Base-by-base conservation (phyloP, 1,284 basidiomycete genomes). In the Austroboletus olivaceoglutinosus region DNA sequence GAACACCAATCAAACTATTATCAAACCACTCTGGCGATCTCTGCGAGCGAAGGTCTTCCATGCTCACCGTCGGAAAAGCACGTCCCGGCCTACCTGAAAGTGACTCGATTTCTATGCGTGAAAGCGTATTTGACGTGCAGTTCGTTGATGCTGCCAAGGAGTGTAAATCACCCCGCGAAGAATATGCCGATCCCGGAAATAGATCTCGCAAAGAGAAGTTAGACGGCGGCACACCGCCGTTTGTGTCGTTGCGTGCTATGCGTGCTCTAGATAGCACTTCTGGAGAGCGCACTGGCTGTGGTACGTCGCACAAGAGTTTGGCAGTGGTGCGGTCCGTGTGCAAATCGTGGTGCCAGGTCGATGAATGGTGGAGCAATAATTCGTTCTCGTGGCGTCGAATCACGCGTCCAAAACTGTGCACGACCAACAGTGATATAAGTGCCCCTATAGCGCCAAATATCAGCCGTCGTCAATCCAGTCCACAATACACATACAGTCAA, bases 351-450 rank as follows among this genome's bases (percentile, higher is more conserved):
- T 73, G 67, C 69, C 76, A 81, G 15, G 73, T 68, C 6, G 70
- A 66, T 4, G 80, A 76, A 52, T 78, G 73, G 50, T 78, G 77
- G 15, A 85, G 61, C 27, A 83, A 63, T 1, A 76, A 75, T 51
- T 86, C 83, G 38, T 75, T 69, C 62, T 86, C 84, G 57, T 85
- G 80, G n/a, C 83, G 76, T 18, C 71, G 73, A 19, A 85, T 75
- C 11, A 85, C 83, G 27, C 82, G 75, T 38, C 77, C 73, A 60
- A 83, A 84, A 61, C 81, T 85, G 55, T 84, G 80, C 51, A 85
- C 74, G 7, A 79, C 76, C 42, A 84, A 70, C 15, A 80, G 42
- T 1, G 83, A 85, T 23, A 84, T 74, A 33, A 83, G 61, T 7
- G 73, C 73, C 83, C 81, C 83, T 85, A 56, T 8, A 43, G 43